These are phyloP conservation scores for Colletotrichum eleusines DNA, from an alignment of 2,329 filamentous ascomycete genomes.

Conservation along the genomic window DNA sequence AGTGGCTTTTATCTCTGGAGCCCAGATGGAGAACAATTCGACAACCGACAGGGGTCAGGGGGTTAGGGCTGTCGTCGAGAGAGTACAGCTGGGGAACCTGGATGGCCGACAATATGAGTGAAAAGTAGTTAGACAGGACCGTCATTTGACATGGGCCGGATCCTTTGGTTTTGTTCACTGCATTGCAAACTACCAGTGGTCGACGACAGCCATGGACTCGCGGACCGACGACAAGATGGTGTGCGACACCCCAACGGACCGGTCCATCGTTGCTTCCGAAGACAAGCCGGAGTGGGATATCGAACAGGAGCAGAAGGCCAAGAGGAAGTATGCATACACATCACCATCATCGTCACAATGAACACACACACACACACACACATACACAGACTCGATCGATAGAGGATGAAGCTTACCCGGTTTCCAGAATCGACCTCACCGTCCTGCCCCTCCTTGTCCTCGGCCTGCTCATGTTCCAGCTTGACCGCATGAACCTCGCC, in stretches of 20 bases:
- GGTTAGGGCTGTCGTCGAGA: not conserved
- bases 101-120: conserved; percentile 15
- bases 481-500: conserved; percentile 65
- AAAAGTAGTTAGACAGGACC: conserved; percentile 5
- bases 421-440: conserved; percentile 57
- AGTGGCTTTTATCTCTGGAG: not conserved
- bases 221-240: conserved; percentile 17
- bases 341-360: conserved; percentile 12
- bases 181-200: not conserved
- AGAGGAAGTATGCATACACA: conserved; percentile 39
- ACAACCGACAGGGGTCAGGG: not conserved
- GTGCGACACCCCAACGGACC: conserved; percentile 38
- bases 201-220: conserved; percentile 18
- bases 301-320: conserved; percentile 41
- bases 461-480: conserved; percentile 63
- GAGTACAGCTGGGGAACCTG: conserved; percentile 9
- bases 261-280: conserved; percentile 19
- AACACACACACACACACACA: not conserved
- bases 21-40: conserved; percentile 4
- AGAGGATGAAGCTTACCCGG: not conserved
- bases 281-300: conserved; percentile 39
- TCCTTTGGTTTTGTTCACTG: not conserved
- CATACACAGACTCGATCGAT: not conserved
- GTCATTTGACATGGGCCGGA: not conserved
- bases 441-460: conserved; percentile 63